Evolutionary conservation across 2,329 filamentous ascomycete genomes (phyloP).

Genomic region (Geosmithia flava): DNA sequence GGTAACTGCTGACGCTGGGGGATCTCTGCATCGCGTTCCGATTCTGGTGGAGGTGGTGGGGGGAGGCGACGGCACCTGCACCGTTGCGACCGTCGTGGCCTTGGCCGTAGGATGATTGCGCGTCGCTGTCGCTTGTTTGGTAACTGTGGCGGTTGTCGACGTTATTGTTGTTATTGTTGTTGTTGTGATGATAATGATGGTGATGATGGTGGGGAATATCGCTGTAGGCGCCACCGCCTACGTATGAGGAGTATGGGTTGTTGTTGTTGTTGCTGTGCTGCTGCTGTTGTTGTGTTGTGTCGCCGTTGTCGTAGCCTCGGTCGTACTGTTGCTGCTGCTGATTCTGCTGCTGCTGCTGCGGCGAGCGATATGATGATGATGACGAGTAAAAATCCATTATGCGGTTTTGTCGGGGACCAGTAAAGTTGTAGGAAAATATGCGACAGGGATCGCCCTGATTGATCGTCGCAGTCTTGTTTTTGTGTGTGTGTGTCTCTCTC

Average conservation of each 20-base stretch:
- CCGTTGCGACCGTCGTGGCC: conserved; percentile 25
- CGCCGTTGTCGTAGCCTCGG: background rate
- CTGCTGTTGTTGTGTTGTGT: background rate
- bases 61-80: conserved; percentile 3
- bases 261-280: background rate
- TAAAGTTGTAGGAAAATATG: background rate
- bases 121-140: background rate
- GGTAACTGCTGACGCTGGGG: conserved; percentile 43
- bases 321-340: background rate
- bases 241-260: background rate
- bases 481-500: background rate
- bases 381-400: background rate
- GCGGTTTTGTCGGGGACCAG: background rate
- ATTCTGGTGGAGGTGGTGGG: background rate
- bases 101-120: background rate
- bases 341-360: too few relatives aligned
- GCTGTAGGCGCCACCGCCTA: background rate
- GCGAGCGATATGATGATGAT: background rate
- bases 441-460: background rate
- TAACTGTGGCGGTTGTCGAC: background rate
- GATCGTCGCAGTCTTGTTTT: background rate
- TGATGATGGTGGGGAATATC: conserved; percentile 2
- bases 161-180: background rate
- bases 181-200: conserved; percentile 1
- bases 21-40: conserved; percentile 42